phyloP scores from a whole-genome alignment of 306 rosid genomes.

The Quercus aquifolioides region DNA sequence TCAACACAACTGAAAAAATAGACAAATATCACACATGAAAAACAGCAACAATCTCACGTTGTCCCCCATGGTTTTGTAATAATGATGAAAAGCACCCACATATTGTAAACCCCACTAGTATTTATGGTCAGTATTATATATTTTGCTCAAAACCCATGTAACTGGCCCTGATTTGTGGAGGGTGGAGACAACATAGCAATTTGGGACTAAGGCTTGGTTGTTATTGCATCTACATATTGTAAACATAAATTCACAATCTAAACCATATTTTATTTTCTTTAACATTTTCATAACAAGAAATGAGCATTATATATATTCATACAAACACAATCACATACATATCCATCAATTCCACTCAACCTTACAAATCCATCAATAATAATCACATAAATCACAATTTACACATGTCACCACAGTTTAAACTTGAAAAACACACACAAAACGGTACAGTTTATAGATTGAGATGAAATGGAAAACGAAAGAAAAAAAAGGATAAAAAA shows the following conservation, averaged over 20 bases:
- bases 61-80: not conserved
- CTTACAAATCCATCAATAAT: no score
- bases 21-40: not conserved
- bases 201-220: no score
- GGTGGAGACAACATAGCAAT: no score
- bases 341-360: no score
- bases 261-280: not conserved
- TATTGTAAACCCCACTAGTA: not conserved
- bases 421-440: no score
- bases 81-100: not conserved
- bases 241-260: not conserved
- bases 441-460: no score
- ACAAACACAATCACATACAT: not conserved
- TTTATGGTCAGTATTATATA: no score
- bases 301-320: not conserved
- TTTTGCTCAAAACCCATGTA: no score
- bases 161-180: no score
- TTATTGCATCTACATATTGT: not conserved
- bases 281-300: not conserved
- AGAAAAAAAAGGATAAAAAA: not conserved
- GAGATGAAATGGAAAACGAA: no score
- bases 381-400: no score
- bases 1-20: not conserved
- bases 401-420: no score
- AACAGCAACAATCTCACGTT: not conserved